phyloP scores from a whole-genome alignment of 2,329 filamentous ascomycete species.

The Penicillium sumatraense region DNA sequence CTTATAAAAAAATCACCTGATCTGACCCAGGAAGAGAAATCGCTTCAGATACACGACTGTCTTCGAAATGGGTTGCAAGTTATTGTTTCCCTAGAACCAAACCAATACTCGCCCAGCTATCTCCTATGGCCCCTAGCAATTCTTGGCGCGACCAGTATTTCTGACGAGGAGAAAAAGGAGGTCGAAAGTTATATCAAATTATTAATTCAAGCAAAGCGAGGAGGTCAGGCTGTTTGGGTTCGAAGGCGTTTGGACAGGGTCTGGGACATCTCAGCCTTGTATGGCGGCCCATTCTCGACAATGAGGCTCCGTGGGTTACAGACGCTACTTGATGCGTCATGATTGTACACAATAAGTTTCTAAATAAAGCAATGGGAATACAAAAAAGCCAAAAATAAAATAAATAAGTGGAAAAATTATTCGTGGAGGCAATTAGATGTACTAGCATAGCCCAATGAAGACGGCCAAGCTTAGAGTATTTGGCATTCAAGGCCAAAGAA shows the following conservation, averaged over 20 bases:
- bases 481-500: not conserved
- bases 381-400: too few relatives aligned
- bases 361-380: not conserved
- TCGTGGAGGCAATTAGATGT: too few relatives aligned
- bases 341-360: not conserved
- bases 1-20: constrained; percentile 9
- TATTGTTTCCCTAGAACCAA: not conserved
- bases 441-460: too few relatives aligned
- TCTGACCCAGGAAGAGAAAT: not conserved
- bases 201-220: constrained; percentile 34
- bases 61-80: not conserved
- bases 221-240: constrained; percentile 11
- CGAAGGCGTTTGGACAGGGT: constrained; percentile 3
- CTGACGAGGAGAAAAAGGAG: not conserved
- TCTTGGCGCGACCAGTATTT: not conserved
- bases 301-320: not conserved
- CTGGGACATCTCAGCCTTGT: not conserved
- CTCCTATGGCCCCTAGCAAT: constrained; percentile 16
- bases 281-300: not conserved
- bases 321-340: not conserved
- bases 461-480: too few relatives aligned
- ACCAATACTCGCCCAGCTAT: constrained; percentile 6
- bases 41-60: not conserved
- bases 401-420: too few relatives aligned
- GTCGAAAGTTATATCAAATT: constrained; percentile 43